Base-by-base conservation (phyloP, 2,329 filamentous ascomycete genomes). In the Microsporum audouinii region DNA sequence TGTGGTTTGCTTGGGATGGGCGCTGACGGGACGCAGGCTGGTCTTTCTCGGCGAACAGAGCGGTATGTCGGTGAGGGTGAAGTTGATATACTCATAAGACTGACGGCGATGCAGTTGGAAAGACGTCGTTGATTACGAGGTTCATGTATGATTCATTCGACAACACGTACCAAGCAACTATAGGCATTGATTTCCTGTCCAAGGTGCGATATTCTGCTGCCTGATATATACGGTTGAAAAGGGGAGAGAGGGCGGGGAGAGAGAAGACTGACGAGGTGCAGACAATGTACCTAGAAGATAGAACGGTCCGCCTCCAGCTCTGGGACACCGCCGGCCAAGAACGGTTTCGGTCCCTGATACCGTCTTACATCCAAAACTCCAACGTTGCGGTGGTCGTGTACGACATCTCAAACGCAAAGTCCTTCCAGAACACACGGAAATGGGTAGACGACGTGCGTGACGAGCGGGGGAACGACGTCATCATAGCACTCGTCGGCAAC, bases 81-180 rank as follows among this genome's bases (percentile, higher is more conserved):
- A 10, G 3, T 7, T 31, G 23, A 43, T 14, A 59, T 39, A 64
- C 36, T 59, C 61, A 61, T 31, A 55, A 58, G 51, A 63, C 49
- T 64, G 47, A 62, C 59, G 47, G 57, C 63, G 71, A 63, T 70
- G 17, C 61, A 97, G 94, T 99, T 70, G 94, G 94, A 73, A 99
- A 99, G 80, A 99, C 94, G 36, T 99, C 94, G 64, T 80, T 99
- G 70, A 99, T 99, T 75, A 99, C 94, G 67, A 87, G 94, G 66
- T 99, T 99, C 82, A 99, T 99, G 94, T 99, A 99, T 82, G 94
- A 99, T 78, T 97, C 94, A 56, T 99, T 99, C 81, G 94, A 99
- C 81, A 96, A 95, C 79, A 97, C 92, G 82, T 99, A 99, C 79
- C 94, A 99, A 78, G 94, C 94, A 62, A 99, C 94, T 43, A 97